Evolutionary conservation across 164 flowering plant genomes (phyloP).

Genomic region (Chimonanthus salicifolius): DNA sequence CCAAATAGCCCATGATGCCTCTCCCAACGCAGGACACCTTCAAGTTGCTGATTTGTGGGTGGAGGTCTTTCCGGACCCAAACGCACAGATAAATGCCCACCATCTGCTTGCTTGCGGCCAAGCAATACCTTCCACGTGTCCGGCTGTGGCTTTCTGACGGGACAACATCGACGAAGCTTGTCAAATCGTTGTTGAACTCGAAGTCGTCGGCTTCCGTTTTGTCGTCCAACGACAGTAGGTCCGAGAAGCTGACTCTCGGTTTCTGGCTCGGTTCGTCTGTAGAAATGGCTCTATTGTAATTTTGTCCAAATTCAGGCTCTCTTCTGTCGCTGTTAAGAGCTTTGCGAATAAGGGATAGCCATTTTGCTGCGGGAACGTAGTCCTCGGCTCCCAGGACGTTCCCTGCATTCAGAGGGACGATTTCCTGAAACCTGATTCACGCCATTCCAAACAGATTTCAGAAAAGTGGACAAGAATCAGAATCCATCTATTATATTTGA

Average conservation of each 20-base stretch:
- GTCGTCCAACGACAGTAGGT: constrained; percentile 44
- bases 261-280: constrained; percentile 13
- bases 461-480: not conserved
- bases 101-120: constrained; percentile 84
- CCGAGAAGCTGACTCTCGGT: constrained; percentile 54
- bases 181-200: constrained; percentile 17
- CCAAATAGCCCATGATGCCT: constrained; percentile 89
- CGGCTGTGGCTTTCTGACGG: constrained; percentile 8
- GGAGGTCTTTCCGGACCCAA: constrained; percentile 66
- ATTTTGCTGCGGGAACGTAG: constrained; percentile 59
- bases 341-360: constrained; percentile 67
- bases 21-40: constrained; percentile 82
- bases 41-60: constrained; percentile 38
- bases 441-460: not conserved
- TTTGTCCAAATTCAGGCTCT: constrained; percentile 5
- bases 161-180: not conserved
- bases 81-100: constrained; percentile 78
- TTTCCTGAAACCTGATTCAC: constrained; percentile 69
- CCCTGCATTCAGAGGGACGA: constrained; percentile 86
- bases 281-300: constrained; percentile 12
- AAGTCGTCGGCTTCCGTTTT: constrained; percentile 15
- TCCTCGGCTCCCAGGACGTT: constrained; percentile 82
- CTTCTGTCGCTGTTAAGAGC: constrained; percentile 41
- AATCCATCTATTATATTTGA: not conserved
- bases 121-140: constrained; percentile 27